phyloP scores from a whole-genome alignment of 345 rosid genomes.

The Clarkia xantiana region DNA sequence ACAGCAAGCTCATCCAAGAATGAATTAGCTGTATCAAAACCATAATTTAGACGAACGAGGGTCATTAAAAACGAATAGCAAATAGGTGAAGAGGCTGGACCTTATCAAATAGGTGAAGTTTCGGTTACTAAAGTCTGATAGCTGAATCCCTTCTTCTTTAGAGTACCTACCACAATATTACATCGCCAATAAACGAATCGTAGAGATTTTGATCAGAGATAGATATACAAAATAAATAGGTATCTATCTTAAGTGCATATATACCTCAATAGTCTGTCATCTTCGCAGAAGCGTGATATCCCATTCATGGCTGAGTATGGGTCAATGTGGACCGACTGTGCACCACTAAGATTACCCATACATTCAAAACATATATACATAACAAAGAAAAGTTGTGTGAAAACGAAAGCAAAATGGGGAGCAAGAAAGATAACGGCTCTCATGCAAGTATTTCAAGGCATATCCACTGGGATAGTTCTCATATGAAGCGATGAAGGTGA shows the following conservation, averaged over 20 bases:
- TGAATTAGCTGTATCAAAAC: too few relatives aligned
- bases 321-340: constrained; percentile 74
- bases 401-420: neutral
- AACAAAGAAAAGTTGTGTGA: neutral
- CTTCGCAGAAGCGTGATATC: constrained; percentile 83
- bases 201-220: neutral
- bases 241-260: neutral
- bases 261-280: constrained; percentile 75
- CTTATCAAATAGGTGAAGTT: constrained; percentile 77
- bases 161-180: constrained; percentile 45
- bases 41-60: neutral
- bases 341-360: constrained; percentile 32
- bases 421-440: constrained; percentile 39
- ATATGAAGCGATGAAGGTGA: constrained; percentile 73
- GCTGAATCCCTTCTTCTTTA: constrained; percentile 69
- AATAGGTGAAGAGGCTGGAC: constrained; percentile 18
- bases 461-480: constrained; percentile 85
- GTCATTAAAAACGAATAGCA: too few relatives aligned
- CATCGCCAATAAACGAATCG: neutral
- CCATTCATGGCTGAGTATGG: constrained; percentile 92
- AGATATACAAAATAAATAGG: neutral
- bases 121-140: constrained; percentile 31
- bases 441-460: constrained; percentile 72
- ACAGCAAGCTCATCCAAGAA: too few relatives aligned
- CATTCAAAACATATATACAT: constrained; percentile 3